Evolutionary conservation across 2,329 filamentous ascomycete species (phyloP).

Genomic region (Penicillium sclerotigenum): DNA sequence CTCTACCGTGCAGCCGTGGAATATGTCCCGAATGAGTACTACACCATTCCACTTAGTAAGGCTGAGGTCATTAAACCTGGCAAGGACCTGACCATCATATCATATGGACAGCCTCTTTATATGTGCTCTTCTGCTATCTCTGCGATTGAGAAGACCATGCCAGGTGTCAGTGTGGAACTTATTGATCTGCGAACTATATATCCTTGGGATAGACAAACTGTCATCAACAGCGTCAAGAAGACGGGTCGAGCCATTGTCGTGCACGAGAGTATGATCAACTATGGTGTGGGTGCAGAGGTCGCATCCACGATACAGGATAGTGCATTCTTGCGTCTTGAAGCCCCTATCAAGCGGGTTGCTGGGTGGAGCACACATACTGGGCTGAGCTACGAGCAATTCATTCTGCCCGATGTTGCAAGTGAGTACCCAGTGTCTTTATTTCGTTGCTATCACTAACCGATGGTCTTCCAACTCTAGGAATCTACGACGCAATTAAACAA

Average conservation of each 20-base stretch:
- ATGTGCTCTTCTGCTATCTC: slow-evolving; percentile 74
- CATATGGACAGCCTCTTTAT: slow-evolving; percentile 87
- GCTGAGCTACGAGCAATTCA: slow-evolving; percentile 73
- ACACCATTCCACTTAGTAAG: slow-evolving; percentile 79
- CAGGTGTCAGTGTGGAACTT: slow-evolving; percentile 72
- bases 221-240: slow-evolving; percentile 79
- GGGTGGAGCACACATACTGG: slow-evolving; percentile 88
- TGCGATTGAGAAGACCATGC: slow-evolving; percentile 68
- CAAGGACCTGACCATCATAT: slow-evolving; percentile 76
- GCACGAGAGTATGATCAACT: slow-evolving; percentile 89
- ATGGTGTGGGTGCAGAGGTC: slow-evolving; percentile 83
- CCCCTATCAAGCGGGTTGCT: slow-evolving; percentile 77
- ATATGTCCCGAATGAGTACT: slow-evolving; percentile 77
- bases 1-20: slow-evolving; percentile 88
- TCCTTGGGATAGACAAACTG: slow-evolving; percentile 81
- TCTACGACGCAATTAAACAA: slow-evolving; percentile 42
- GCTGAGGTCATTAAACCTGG: slow-evolving; percentile 81
- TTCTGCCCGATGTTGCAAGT: slow-evolving; percentile 83
- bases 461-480: background rate
- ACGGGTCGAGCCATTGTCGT: slow-evolving; percentile 84
- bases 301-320: slow-evolving; percentile 84
- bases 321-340: slow-evolving; percentile 79
- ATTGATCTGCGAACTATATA: slow-evolving; percentile 87
- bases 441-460: background rate
- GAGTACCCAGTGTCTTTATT: slow-evolving; percentile 46